Conservation (phyloP, 164 flowering plant species). For the Chloranthus sessilifolius region DNA sequence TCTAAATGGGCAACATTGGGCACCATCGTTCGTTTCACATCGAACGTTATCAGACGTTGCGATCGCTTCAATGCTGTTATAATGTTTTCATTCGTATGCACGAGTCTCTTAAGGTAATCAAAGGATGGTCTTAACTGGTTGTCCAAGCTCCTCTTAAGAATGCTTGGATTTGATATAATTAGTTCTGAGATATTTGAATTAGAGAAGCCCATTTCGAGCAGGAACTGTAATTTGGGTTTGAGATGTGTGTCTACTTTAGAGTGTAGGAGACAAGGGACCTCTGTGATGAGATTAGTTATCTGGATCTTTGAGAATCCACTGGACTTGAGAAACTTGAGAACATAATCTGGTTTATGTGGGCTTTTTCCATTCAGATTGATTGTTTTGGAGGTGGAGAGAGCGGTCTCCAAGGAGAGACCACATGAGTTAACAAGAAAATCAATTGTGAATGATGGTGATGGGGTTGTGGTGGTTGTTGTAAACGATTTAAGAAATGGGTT, state of each 20-base stretch:
- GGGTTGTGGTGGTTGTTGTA: background rate
- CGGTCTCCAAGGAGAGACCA: constrained; percentile 4
- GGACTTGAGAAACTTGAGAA: constrained; percentile 1
- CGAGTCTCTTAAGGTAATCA: constrained; percentile 3
- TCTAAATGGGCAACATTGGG: background rate
- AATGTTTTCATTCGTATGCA: constrained; percentile 3
- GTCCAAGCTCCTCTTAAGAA: background rate
- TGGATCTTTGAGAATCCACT: constrained; percentile 4
- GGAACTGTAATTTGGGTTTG: constrained; percentile 6
- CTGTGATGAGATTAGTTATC: background rate
- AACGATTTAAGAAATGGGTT: constrained; percentile 1
- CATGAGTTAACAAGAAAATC: constrained; percentile 10
- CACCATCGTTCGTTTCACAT: background rate
- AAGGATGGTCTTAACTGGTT: constrained; percentile 4
- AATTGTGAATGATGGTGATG: background rate
- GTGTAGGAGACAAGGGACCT: background rate
- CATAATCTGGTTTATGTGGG: background rate
- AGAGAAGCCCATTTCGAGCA: constrained; percentile 1
- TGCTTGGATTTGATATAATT: background rate
- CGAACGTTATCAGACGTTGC: background rate
- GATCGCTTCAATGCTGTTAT: background rate
- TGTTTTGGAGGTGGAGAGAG: background rate
- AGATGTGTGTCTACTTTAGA: background rate
- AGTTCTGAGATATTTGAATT: background rate
- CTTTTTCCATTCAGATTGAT: background rate